These are phyloP conservation scores for Phtheirospermum japonicum DNA, from an alignment of 257 asterid species.

Conservation along the genomic window DNA sequence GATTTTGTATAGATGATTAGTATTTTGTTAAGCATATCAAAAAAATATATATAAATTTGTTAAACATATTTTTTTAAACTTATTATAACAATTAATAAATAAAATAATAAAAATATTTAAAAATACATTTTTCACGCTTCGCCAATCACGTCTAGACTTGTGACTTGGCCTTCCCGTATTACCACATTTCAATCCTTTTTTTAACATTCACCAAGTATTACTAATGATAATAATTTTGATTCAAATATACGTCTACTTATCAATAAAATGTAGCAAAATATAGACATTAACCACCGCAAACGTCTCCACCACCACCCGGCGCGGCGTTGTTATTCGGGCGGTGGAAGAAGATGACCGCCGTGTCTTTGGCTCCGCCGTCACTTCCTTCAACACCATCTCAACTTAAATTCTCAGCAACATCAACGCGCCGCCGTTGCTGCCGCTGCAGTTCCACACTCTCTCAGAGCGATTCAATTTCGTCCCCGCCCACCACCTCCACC, in stretches of 20 bases:
- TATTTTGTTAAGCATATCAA: too few species aligned
- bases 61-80: too few species aligned
- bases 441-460: constrained; percentile 45
- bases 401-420: constrained; percentile 5
- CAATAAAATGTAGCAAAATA: not conserved
- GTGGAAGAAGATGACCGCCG: constrained; percentile 48
- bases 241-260: not conserved
- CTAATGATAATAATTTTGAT: too few species aligned
- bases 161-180: too few species aligned
- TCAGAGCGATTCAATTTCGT: constrained; percentile 33
- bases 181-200: too few species aligned
- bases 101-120: too few species aligned
- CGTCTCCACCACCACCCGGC: constrained; percentile 7
- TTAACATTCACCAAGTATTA: too few species aligned
- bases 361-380: constrained; percentile 46
- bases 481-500: constrained; percentile 47
- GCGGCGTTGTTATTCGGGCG: constrained; percentile 11
- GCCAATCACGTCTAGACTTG: too few species aligned
- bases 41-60: too few species aligned
- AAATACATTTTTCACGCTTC: too few species aligned
- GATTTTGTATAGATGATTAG: too few species aligned
- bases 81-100: too few species aligned
- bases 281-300: constrained; percentile 30
- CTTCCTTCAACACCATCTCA: constrained; percentile 28
- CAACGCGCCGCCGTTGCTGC: constrained; percentile 31